Conservation (phyloP, 108 stramenopile species). For the Skeletonema menzelii region DNA sequence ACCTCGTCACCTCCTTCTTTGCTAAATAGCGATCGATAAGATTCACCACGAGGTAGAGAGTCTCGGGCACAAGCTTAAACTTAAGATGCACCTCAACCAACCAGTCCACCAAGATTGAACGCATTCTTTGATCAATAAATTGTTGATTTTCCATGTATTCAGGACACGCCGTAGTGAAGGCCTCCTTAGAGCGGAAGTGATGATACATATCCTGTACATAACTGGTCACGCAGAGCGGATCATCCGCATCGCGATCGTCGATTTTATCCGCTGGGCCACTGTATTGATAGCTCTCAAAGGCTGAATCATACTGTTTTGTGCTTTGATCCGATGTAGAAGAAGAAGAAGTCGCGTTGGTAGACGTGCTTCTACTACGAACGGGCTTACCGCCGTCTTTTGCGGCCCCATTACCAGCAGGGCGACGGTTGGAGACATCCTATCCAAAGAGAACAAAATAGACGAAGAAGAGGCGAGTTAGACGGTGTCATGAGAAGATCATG, state of each 20-base stretch:
- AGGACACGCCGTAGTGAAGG: constrained; percentile 70
- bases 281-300: constrained; percentile 61
- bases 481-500: not conserved
- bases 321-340: not conserved
- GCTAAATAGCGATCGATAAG: constrained; percentile 96
- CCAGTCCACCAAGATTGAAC: constrained; percentile 98
- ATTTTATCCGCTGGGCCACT: constrained; percentile 88
- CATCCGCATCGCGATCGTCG: constrained; percentile 90
- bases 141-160: constrained; percentile 88
- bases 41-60: constrained; percentile 96
- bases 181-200: constrained; percentile 89
- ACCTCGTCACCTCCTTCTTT: constrained; percentile 65
- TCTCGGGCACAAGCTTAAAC: constrained; percentile 97
- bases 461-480: not conserved
- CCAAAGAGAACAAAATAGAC: not conserved
- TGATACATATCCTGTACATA: constrained; percentile 97
- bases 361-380: constrained; percentile 8
- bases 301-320: not conserved
- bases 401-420: not conserved
- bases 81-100: constrained; percentile 98
- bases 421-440: constrained; percentile 48
- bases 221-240: constrained; percentile 93
- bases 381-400: not conserved
- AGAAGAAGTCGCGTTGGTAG: not conserved
- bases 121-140: constrained; percentile 94